Evolutionary conservation across 2,329 filamentous ascomycete species (phyloP).

Genomic region (Pseudopyrenochaeta lycopersici): DNA sequence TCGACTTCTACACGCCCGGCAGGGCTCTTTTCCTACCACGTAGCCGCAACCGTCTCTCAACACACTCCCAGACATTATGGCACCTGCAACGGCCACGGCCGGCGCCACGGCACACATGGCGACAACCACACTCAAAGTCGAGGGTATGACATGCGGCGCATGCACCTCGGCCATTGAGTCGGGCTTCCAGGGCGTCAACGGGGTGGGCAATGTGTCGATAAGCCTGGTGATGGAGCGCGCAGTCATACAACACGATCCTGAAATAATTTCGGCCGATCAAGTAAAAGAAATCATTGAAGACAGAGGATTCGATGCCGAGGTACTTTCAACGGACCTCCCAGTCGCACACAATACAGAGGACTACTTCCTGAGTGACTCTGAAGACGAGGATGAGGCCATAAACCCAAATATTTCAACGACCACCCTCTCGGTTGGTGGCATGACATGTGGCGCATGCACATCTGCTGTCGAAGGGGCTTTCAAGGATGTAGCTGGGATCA

Average conservation of each 20-base stretch:
- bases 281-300: slow-evolving; percentile 90
- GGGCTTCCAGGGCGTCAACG: slow-evolving; percentile 83
- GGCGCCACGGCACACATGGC: slow-evolving; percentile 69
- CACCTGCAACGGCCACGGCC: slow-evolving; percentile 28
- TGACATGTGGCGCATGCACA: slow-evolving; percentile 92
- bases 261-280: slow-evolving; percentile 74
- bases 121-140: slow-evolving; percentile 89
- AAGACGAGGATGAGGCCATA: slow-evolving; percentile 42
- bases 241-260: slow-evolving; percentile 89
- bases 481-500: slow-evolving; percentile 76
- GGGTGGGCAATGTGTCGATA: slow-evolving; percentile 86
- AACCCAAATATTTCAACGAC: slow-evolving; percentile 64
- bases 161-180: slow-evolving; percentile 96
- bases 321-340: slow-evolving; percentile 82
- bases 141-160: slow-evolving; percentile 87
- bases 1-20: slow-evolving; percentile 8
- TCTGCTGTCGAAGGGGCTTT: slow-evolving; percentile 85
- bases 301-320: slow-evolving; percentile 87
- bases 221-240: slow-evolving; percentile 95
- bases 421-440: slow-evolving; percentile 81
- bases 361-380: slow-evolving; percentile 48
- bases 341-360: slow-evolving; percentile 54
- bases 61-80: slow-evolving; percentile 29
- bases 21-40: too few relatives aligned
- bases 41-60: too few relatives aligned